phyloP scores from a whole-genome alignment of 1,284 basidiomycete species.

The Gymnopus androsaceus region DNA sequence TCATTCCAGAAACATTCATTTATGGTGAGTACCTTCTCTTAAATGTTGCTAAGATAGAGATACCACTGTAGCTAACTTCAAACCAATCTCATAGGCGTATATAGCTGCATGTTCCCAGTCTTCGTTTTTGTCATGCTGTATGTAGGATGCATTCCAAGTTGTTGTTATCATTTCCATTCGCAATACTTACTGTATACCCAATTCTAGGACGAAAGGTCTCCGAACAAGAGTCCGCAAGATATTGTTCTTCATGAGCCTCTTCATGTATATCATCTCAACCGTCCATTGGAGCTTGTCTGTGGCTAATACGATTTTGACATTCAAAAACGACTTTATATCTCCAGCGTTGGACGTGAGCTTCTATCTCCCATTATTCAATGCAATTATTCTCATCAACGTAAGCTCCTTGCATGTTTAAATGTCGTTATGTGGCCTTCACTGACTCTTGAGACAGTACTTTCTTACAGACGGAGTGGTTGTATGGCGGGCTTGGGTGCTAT shows the following conservation, averaged over 20 bases:
- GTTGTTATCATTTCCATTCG: not conserved
- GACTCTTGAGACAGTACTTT: too few relatives aligned
- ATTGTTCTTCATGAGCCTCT: slow-evolving; percentile 5
- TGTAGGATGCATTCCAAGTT: not conserved
- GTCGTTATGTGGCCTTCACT: too few relatives aligned
- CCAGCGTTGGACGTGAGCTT: not conserved
- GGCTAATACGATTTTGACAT: slow-evolving; percentile 15
- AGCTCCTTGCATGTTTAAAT: too few relatives aligned
- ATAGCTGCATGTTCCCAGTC: slow-evolving; percentile 3
- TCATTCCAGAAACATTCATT: not conserved
- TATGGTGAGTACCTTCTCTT: not conserved
- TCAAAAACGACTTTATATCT: slow-evolving; percentile 6
- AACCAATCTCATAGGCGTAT: slow-evolving; percentile 1
- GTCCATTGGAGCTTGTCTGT: slow-evolving; percentile 21
- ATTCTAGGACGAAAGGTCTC: slow-evolving; percentile 8
- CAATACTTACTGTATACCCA: too few relatives aligned
- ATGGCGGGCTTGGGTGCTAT: slow-evolving; percentile 15
- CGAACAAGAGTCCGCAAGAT: not conserved
- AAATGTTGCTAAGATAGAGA: too few relatives aligned
- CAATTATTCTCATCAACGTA: slow-evolving; percentile 24
- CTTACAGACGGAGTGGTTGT: too few relatives aligned
- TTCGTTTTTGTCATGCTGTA: slow-evolving; percentile 7
- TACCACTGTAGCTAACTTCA: too few relatives aligned
- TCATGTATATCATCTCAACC: slow-evolving; percentile 19
- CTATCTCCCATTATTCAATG: slow-evolving; percentile 19